These are phyloP conservation scores for Curvularia verruculosa DNA, from an alignment of 2,329 filamentous ascomycete genomes.

Conservation along the genomic window DNA sequence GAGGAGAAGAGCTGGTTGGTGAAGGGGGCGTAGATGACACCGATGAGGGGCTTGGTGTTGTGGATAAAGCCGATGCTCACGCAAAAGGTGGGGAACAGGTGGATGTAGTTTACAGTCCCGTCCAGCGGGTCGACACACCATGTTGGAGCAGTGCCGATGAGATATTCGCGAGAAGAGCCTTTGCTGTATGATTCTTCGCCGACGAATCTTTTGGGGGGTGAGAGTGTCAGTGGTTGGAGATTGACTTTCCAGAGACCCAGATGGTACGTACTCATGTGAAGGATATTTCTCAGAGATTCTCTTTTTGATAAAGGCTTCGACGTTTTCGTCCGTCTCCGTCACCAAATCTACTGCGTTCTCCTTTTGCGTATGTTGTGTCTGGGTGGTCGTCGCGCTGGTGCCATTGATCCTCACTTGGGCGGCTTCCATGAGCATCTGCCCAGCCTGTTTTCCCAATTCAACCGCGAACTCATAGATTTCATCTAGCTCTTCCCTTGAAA, in stretches of 20 bases:
- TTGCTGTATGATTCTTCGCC: constrained; percentile 79
- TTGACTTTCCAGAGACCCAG: too few relatives aligned
- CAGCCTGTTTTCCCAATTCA: constrained; percentile 72
- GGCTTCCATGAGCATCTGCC: constrained; percentile 68
- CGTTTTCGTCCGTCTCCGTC: constrained; percentile 76
- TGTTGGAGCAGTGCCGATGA: constrained; percentile 68
- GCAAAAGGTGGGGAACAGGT: constrained; percentile 82
- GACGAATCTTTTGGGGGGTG: constrained; percentile 63
- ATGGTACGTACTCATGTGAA: constrained; percentile 65
- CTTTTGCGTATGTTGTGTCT: constrained; percentile 65
- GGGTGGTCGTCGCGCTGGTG: constrained; percentile 26
- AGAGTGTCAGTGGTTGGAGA: background rate
- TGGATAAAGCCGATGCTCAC: constrained; percentile 75
- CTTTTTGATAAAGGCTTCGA: constrained; percentile 71
- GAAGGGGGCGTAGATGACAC: constrained; percentile 75
- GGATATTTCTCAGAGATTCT: constrained; percentile 67
- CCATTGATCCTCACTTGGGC: constrained; percentile 62
- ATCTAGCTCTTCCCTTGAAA: constrained; percentile 58
- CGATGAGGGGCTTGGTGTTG: constrained; percentile 65
- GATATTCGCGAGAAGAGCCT: constrained; percentile 69
- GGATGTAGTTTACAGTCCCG: constrained; percentile 81
- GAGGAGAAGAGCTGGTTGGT: constrained; percentile 72
- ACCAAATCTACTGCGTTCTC: constrained; percentile 79
- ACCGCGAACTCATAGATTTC: constrained; percentile 74
- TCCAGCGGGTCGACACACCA: constrained; percentile 81